phyloP scores from a whole-genome alignment of 768 basidiomycete genomes.

The Hebeloma cylindrosporum region DNA sequence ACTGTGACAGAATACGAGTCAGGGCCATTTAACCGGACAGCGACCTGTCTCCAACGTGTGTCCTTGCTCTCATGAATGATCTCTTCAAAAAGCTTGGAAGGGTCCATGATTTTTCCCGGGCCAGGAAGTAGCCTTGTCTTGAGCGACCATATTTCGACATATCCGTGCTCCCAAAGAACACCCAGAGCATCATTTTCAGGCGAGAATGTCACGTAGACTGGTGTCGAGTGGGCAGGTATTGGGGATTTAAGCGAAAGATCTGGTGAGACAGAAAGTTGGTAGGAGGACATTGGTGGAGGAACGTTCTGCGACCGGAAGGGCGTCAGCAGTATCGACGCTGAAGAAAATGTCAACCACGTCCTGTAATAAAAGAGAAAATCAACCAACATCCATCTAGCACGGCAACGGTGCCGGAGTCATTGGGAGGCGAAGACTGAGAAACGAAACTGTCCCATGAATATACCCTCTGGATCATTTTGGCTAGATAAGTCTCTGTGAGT shows the following conservation, averaged over 20 bases:
- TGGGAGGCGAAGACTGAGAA: conserved; percentile 58
- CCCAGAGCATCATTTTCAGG: conserved; percentile 56
- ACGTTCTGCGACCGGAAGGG: conserved; percentile 93
- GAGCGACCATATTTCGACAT: conserved; percentile 68
- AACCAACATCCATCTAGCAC: conserved; percentile 85
- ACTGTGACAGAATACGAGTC: conserved; percentile 29
- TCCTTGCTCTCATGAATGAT: conserved; percentile 16
- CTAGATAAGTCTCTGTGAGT: conserved; percentile 29
- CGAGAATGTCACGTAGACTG: conserved; percentile 69
- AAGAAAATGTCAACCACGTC: conserved; percentile 2
- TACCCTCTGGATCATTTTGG: conserved; percentile 53
- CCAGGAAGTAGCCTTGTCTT: conserved; percentile 61
- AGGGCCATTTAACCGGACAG: conserved; percentile 12
- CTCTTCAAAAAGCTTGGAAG: conserved; percentile 40
- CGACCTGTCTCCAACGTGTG: conserved; percentile 34
- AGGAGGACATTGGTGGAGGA: conserved; percentile 96
- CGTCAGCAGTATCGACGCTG: conserved; percentile 79
- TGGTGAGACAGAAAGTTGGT: conserved; percentile 36
- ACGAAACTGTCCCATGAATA: conserved; percentile 80
- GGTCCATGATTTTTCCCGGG: conserved; percentile 59
- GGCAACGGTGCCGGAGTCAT: conserved; percentile 82
- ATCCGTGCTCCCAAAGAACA: conserved; percentile 69
- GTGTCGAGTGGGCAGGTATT: conserved; percentile 35
- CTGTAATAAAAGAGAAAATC: not conserved
- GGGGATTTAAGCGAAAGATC: conserved; percentile 18